These are phyloP conservation scores for Phylloporus sp. DNA, from an alignment of 768 basidiomycete genomes.

Conservation along the genomic window DNA sequence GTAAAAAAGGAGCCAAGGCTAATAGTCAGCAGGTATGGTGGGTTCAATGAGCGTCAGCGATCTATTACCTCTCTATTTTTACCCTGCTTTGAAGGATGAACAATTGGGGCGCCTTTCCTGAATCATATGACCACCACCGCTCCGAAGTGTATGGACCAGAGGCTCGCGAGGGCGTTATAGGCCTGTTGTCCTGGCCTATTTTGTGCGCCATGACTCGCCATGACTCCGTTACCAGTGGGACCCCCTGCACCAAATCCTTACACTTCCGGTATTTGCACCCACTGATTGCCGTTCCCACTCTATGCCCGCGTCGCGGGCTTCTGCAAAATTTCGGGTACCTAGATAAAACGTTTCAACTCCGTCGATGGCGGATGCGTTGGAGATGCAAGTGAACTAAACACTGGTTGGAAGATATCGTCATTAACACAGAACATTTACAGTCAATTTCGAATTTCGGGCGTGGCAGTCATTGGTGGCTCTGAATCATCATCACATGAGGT, in stretches of 20 bases:
- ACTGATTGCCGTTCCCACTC: conserved; percentile 14
- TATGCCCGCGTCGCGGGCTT: conserved; percentile 18
- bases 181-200: not conserved
- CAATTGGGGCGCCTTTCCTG: not conserved
- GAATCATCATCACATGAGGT: not conserved
- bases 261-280: conserved; percentile 4
- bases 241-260: not conserved
- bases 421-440: not conserved
- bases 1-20: conserved; percentile 1
- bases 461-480: not conserved
- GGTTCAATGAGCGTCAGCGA: conserved; percentile 3
- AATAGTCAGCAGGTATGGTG: not conserved
- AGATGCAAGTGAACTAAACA: conserved; percentile 9
- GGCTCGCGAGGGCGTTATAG: not conserved
- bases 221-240: not conserved
- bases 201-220: conserved; percentile 1
- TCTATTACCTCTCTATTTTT: conserved; percentile 5
- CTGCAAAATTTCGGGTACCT: conserved; percentile 11
- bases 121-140: not conserved
- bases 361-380: conserved; percentile 26
- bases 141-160: conserved; percentile 3
- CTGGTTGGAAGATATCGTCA: not conserved
- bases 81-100: not conserved
- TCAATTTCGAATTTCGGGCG: not conserved
- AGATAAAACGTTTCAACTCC: conserved; percentile 11